These are phyloP conservation scores for Gracilaria caudata DNA, from an alignment of 23 red algal species.

Conservation along the genomic window DNA sequence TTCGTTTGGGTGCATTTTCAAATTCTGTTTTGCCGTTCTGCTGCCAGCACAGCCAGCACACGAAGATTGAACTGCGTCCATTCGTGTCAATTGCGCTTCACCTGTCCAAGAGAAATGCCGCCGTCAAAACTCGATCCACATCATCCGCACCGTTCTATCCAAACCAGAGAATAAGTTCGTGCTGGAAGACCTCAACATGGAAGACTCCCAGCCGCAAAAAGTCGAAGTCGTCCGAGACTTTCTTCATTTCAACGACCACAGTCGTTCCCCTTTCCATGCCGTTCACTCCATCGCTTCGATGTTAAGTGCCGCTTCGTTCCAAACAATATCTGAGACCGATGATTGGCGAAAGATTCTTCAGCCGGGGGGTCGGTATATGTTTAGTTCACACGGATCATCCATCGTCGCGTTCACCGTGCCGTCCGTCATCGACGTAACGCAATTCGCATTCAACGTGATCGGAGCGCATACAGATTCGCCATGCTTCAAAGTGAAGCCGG, in stretches of 20 bases:
- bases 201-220: background rate
- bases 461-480: conserved; percentile 94
- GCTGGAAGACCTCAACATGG: background rate
- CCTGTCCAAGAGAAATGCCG: background rate
- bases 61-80: background rate
- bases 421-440: background rate
- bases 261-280: conserved; percentile 84
- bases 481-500: conserved; percentile 88
- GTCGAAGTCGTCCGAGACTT: conserved; percentile 27
- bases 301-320: conserved; percentile 47
- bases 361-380: conserved; percentile 60
- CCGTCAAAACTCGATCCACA: too few species aligned
- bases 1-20: too few species aligned
- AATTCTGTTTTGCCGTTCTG: too few species aligned
- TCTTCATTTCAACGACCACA: conserved; percentile 69
- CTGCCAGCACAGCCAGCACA: too few species aligned
- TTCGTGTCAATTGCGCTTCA: background rate
- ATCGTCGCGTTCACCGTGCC: conserved; percentile 71
- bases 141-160: too few species aligned
- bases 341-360: conserved; percentile 18
- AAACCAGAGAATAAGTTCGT: too few species aligned
- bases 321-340: conserved; percentile 33
- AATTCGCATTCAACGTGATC: conserved; percentile 57
- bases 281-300: conserved; percentile 35
- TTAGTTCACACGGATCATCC: conserved; percentile 69